Evolutionary conservation across 2,329 filamentous ascomycete species (phyloP), one percentile per base, ranked within the genome.

Genomic region (Aquanectria penicillioides): DNA sequence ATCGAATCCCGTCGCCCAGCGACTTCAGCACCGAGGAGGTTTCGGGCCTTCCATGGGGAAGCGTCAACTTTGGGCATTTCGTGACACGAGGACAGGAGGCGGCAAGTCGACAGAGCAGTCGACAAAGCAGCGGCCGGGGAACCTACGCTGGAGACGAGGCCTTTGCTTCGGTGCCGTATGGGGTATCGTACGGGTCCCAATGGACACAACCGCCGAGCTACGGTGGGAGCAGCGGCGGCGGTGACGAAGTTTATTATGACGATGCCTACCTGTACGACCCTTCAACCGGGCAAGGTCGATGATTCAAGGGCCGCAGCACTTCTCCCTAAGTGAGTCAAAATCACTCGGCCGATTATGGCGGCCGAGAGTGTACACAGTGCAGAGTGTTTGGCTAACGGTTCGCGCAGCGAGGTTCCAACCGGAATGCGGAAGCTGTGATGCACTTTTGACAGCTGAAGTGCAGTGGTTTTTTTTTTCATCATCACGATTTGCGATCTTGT

Each of bases 11-110:
- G 0, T 80, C 83, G 17, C 78, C 86, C 4, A 77, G 80, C 12
- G 86, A 90, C 34, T 78, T 90, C 29, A 75, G 74, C 57, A 71
- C 69, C 29, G 82, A 84, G 44, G 80, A 83, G 11, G 80, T 86
- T 3, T 87, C 88, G 0, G 90, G 90, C 0, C 77, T 92, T 3
- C 90, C 90, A 0, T 93, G 89, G 90, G 90, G 90, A 29, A 84
- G 88, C 17, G 74, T 91, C 63, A 89, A 83, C 60, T 81, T 92
- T 75, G 81, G 78, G 33, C 81, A 82, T 64, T 77, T 85, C 22
- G 74, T 86, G 0, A 73, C 80, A 7, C 76, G 79, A 47, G 84
- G 84, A 40, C 81, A 84, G 67, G 82, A 84, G 64, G 74, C 74
- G 7, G 76, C 80, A 57, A 80, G 79, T 64, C 75, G 76, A 26